A percentile compares a stretch with the other conserved stretches of the same genome.
These are phyloP conservation scores for Austroboletus eburneus DNA, from an alignment of 768 basidiomycete genomes.

Conservation along the genomic window DNA sequence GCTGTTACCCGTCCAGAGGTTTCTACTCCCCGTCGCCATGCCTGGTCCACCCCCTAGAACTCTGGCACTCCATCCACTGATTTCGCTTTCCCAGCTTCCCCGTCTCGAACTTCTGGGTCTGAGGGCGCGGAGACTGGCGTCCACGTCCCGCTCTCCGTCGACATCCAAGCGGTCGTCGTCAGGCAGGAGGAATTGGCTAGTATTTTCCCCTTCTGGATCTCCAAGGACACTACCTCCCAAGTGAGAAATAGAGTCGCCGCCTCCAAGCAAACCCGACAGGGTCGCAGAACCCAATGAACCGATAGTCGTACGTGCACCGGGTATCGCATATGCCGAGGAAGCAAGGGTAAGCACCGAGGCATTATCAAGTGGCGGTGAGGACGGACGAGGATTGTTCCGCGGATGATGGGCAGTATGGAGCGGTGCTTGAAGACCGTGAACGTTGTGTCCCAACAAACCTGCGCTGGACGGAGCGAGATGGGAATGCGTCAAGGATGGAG, in stretches of 20 bases:
- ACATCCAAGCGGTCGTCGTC: conserved; percentile 60
- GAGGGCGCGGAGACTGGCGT: conserved; percentile 88
- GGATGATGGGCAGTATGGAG: conserved; percentile 91
- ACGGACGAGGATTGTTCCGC: conserved; percentile 91
- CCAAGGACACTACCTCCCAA: conserved; percentile 57
- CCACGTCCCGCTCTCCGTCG: conserved; percentile 58
- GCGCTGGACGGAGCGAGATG: conserved; percentile 27
- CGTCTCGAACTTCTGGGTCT: conserved; percentile 80
- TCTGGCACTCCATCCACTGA: conserved; percentile 82
- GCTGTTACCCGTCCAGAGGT: conserved; percentile 59
- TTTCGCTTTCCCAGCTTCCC: conserved; percentile 90
- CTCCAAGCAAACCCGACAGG: conserved; percentile 48
- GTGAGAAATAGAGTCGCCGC: conserved; percentile 65
- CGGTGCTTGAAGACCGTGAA: conserved; percentile 64
- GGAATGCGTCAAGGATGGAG: conserved; percentile 33
- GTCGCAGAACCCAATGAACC: conserved; percentile 42
- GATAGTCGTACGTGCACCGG: conserved; percentile 48
- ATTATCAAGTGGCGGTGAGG: conserved; percentile 86
- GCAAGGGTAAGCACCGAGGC: conserved; percentile 92
- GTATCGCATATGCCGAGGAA: conserved; percentile 83
- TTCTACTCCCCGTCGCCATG: conserved; percentile 49
- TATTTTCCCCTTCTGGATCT: conserved; percentile 55
- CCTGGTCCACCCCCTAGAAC: conserved; percentile 45
- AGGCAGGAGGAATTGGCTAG: conserved; percentile 61
- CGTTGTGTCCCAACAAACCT: conserved; percentile 26